Evolutionary conservation across 352 stramenopile genomes (phyloP).

Genomic region (Phytophthora quininea): DNA sequence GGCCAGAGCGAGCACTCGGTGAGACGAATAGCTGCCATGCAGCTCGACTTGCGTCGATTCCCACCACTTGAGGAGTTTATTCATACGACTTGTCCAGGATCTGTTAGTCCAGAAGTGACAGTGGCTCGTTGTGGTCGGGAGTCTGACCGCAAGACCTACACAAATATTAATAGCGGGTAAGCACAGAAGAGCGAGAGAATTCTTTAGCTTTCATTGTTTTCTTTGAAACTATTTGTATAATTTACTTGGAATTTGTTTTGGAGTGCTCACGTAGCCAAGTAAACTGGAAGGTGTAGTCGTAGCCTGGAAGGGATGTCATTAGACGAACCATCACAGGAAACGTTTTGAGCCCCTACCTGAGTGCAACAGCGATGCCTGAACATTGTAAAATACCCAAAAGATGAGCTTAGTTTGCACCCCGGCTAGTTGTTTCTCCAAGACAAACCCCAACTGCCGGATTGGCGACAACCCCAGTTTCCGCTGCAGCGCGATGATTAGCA

Average conservation of each 20-base stretch:
- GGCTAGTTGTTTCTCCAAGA: constrained; percentile 29
- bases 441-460: constrained; percentile 38
- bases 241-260: too few relatives aligned
- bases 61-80: neutral
- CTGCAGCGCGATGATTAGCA: constrained; percentile 19
- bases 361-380: constrained; percentile 33
- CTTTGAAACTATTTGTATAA: neutral
- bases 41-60: constrained; percentile 13
- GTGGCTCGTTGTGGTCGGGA: too few relatives aligned
- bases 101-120: neutral
- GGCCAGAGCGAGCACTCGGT: constrained; percentile 1
- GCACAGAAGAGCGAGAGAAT: too few relatives aligned
- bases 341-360: constrained; percentile 10
- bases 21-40: constrained; percentile 7
- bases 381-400: constrained; percentile 41
- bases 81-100: neutral
- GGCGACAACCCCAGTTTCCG: constrained; percentile 26
- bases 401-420: constrained; percentile 33
- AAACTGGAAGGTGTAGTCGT: constrained; percentile 33
- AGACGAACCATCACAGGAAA: neutral
- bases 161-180: too few relatives aligned
- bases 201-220: too few relatives aligned
- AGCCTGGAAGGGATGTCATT: constrained; percentile 9
- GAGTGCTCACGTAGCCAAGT: constrained; percentile 8
- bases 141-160: too few relatives aligned